These are phyloP conservation scores for Leishmania lainsoni DNA, from an alignment of 208 protist species.

Conservation along the genomic window DNA sequence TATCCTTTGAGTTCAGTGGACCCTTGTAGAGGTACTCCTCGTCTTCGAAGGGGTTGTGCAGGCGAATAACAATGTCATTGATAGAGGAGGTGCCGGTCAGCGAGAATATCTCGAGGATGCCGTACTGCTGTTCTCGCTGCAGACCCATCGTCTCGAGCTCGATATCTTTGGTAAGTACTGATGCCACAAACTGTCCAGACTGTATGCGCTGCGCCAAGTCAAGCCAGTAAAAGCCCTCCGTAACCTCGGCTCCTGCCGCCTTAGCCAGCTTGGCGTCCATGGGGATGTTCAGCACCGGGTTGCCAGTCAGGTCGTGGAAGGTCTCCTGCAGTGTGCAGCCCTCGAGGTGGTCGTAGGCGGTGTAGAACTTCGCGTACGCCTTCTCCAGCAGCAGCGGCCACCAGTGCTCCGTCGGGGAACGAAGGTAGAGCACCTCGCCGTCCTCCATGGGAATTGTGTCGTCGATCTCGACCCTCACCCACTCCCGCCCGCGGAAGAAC, in stretches of 20 bases:
- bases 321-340: slow-evolving; percentile 79
- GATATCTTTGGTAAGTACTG: slow-evolving; percentile 58
- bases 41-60: slow-evolving; percentile 86
- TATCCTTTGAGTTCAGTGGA: slow-evolving; percentile 57
- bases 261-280: slow-evolving; percentile 74
- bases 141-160: slow-evolving; percentile 67
- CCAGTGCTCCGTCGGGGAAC: slow-evolving; percentile 72
- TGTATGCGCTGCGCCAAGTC: slow-evolving; percentile 68
- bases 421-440: slow-evolving; percentile 64
- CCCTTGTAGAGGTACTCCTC: slow-evolving; percentile 73
- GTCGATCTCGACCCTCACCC: slow-evolving; percentile 85
- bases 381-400: slow-evolving; percentile 90
- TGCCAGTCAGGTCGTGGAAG: slow-evolving; percentile 81
- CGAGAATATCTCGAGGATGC: slow-evolving; percentile 79
- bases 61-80: slow-evolving; percentile 64
- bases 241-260: slow-evolving; percentile 49
- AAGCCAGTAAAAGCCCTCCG: slow-evolving; percentile 59
- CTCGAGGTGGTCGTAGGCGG: slow-evolving; percentile 70
- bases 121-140: slow-evolving; percentile 79
- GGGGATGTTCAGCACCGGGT: slow-evolving; percentile 77
- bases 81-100: slow-evolving; percentile 61
- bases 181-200: slow-evolving; percentile 53
- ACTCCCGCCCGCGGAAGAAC: slow-evolving; percentile 75
- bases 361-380: slow-evolving; percentile 92
- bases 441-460: slow-evolving; percentile 66